Evolutionary conservation across 371 early-diverging fungal species (phyloP).

Genomic region (Amoeboaphelidium protococcarum): DNA sequence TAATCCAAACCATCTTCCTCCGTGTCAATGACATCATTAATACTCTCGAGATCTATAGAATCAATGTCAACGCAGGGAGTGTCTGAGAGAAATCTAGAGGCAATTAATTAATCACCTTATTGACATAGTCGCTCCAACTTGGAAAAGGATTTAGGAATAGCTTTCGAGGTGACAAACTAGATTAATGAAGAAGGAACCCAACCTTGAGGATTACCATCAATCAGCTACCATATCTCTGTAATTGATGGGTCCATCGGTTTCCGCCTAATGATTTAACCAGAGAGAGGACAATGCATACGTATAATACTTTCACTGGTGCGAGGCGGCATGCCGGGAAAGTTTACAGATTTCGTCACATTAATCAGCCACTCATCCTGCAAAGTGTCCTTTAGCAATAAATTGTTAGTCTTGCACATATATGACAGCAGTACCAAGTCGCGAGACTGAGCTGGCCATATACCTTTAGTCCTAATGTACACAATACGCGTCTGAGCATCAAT

Average conservation of each 20-base stretch:
- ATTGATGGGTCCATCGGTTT: neutral
- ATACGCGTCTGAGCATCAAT: conserved; percentile 9
- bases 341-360: neutral
- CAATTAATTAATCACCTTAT: neutral
- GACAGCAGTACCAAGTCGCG: conserved; percentile 24
- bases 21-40: neutral
- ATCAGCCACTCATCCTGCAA: neutral
- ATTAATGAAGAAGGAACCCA: conserved; percentile 17
- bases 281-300: neutral
- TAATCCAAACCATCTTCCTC: neutral
- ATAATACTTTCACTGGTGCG: neutral
- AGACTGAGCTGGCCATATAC: conserved; percentile 26
- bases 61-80: neutral
- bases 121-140: neutral
- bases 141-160: neutral
- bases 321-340: too few relatives aligned
- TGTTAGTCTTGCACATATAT: conserved; percentile 1
- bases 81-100: neutral
- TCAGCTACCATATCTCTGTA: conserved; percentile 14
- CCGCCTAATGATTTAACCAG: neutral
- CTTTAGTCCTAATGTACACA: conserved; percentile 21
- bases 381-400: neutral
- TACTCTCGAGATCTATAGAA: neutral
- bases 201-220: conserved; percentile 26
- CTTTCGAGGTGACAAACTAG: neutral